Base-by-base conservation (phyloP, 148 eudicot species). In the Polygonum aviculare region DNA sequence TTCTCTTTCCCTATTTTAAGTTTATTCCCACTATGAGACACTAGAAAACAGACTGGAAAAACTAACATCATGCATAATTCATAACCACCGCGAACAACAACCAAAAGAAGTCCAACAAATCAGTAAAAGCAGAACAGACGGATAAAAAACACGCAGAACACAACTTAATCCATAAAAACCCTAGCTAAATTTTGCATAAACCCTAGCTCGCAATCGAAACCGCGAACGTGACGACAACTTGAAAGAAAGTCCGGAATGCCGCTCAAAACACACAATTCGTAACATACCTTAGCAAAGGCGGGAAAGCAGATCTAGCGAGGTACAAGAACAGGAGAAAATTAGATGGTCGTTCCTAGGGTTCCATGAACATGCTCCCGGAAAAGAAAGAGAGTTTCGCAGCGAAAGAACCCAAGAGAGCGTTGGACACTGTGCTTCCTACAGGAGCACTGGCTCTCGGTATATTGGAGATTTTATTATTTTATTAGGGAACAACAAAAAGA, bases 21-120 rank as follows among this genome's bases (percentile, higher is more conserved):
- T 38, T 35, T 35, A 45, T 36, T 67, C 40, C n/a, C 72, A 36
- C 72, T 35, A 67, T 38, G 4, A 15, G 44, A 67, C 72, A 67
- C 72, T n/a, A 15, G 38, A 16, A 60, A 67, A 67, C 72, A 67
- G 72, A 38, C 72, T 36, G 72, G 72, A 67, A 35, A 67, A 63
- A 38, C 45, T 6, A 67, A 12, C 72, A 67, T 36, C 11, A 31
- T 36, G 72, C 72, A 67, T 38, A 67, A 36, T 67, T 67, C 72
- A 67, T 10, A 35, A n/a, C 72, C 38, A 67, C 72, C 72, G 7
- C 45, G 44, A 67, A 36, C 72, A 33, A 38, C 2, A 63, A 63
- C 11, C 12, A 63, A 38, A 12, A 63, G 69, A 63, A 12, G 69
- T 31, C 69, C 7, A 63, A 33, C 69, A 31, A 62, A 62, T 31